These are phyloP conservation scores for Inga laurina DNA, from an alignment of 306 rosid species.

Conservation along the genomic window DNA sequence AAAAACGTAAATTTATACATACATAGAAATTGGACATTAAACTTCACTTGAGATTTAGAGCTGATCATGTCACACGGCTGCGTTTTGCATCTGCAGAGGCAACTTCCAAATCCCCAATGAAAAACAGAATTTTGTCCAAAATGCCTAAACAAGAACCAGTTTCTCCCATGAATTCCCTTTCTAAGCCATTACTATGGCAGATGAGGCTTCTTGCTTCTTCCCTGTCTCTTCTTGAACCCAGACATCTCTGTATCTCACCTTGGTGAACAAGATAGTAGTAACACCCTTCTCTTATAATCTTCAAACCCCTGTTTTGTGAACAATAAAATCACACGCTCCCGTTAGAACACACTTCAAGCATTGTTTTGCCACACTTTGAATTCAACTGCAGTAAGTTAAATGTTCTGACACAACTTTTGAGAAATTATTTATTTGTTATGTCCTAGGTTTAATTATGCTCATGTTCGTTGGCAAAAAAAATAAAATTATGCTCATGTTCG, in stretches of 20 bases:
- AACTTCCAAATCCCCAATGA: conserved; percentile 81
- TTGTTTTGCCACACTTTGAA: background rate
- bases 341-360: background rate
- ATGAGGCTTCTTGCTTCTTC: conserved; percentile 28
- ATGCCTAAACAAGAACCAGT: conserved; percentile 53
- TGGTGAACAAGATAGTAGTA: conserved; percentile 79
- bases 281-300: conserved; percentile 68
- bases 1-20: conserved; percentile 4
- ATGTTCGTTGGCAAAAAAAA: no score
- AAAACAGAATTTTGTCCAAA: conserved; percentile 72
- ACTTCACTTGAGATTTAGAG: background rate
- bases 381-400: background rate
- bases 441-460: background rate
- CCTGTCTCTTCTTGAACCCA: conserved; percentile 58
- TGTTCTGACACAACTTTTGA: no score
- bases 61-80: conserved; percentile 43
- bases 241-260: conserved; percentile 66
- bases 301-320: conserved; percentile 60
- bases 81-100: conserved; percentile 72
- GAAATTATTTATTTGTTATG: no score
- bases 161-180: conserved; percentile 36
- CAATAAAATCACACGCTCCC: conserved; percentile 10
- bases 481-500: background rate
- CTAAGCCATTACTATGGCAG: conserved; percentile 30
- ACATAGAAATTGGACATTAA: conserved; percentile 27